These are phyloP conservation scores for Mycena vulgaris DNA, from an alignment of 768 basidiomycete species.

Conservation along the genomic window DNA sequence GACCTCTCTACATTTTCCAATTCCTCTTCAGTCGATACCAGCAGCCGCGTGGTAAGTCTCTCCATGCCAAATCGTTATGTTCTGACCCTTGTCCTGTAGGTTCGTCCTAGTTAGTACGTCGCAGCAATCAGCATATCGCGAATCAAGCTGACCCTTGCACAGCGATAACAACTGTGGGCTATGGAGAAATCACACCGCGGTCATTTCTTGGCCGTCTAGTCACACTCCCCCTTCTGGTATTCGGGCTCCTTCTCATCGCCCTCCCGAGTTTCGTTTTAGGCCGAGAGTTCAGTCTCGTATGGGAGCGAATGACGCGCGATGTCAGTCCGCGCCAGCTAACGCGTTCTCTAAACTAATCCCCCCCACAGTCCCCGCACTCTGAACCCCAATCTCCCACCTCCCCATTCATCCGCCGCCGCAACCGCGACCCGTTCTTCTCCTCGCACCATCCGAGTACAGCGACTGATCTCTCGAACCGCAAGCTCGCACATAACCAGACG, in stretches of 20 bases:
- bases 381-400: constrained; percentile 40
- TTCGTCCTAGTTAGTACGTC: constrained; percentile 86
- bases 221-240: constrained; percentile 89
- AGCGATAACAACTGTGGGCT: constrained; percentile 93
- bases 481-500: constrained; percentile 76
- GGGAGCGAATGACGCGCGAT: constrained; percentile 82
- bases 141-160: constrained; percentile 21
- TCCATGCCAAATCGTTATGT: constrained; percentile 25
- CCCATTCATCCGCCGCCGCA: constrained; percentile 35
- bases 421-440: constrained; percentile 32
- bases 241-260: constrained; percentile 90
- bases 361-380: constrained; percentile 20
- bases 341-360: not conserved
- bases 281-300: constrained; percentile 91
- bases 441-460: constrained; percentile 24
- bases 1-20: not conserved
- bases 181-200: constrained; percentile 92
- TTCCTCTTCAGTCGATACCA: constrained; percentile 68
- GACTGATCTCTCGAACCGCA: constrained; percentile 68
- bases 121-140: not conserved
- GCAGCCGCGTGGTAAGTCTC: constrained; percentile 81
- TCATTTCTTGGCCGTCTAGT: constrained; percentile 90
- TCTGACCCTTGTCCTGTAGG: constrained; percentile 48
- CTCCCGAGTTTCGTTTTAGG: constrained; percentile 94
- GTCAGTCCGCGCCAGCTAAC: not conserved